Evolutionary conservation across 2,329 filamentous ascomycete species (phyloP), one percentile per base, ranked within the genome.

Genomic region (Knufia petricola): DNA sequence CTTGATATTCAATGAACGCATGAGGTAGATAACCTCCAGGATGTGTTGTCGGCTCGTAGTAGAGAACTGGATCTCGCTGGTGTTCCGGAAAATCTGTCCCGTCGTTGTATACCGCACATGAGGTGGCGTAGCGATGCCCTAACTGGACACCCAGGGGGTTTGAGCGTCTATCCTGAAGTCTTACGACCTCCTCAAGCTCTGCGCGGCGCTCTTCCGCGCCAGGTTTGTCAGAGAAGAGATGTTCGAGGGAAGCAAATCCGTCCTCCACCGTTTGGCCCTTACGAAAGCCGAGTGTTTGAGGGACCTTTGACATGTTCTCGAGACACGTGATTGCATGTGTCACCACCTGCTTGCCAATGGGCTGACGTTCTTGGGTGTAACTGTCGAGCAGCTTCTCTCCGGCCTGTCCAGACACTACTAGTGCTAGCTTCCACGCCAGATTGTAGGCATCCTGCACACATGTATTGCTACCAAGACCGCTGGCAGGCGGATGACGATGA

Each of bases 21-120:
- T 84, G 79, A 3, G 80, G 80, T 17, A 82, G 61, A 1, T 79
- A 67, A 26, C 67, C 67, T 6, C 80, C 80, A 0, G 80, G 79
- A 55, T 73, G 78, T 2, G 79, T 81, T 40, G 62, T 71, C 28
- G 68, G 64, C 23, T 66, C 60, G 52, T 75, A 65, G 34, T 71
- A 58, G 10, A 70, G 56, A 3, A 73, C 64, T 0, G 64, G 59
- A 51, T 77, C 69, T n/a, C 65, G 54, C 59, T 56, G 12, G 50
- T 50, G 2, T 47, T 52, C 9, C 50, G 46, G 13, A 50, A 48
- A 2, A 47, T 48, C 57, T 76, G 69, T 51, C 77, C 74, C 0
- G n/a, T 54, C 59, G 0, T 63, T 53, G 52, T 72, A 72, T 2
- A 78, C 59, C 2, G 70, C 75, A 1, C 52, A 42, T 2, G 50